Evolutionary conservation across 768 basidiomycete genomes (phyloP), one percentile per base, ranked within the genome.

Genomic region (Auricularia heimuer): DNA sequence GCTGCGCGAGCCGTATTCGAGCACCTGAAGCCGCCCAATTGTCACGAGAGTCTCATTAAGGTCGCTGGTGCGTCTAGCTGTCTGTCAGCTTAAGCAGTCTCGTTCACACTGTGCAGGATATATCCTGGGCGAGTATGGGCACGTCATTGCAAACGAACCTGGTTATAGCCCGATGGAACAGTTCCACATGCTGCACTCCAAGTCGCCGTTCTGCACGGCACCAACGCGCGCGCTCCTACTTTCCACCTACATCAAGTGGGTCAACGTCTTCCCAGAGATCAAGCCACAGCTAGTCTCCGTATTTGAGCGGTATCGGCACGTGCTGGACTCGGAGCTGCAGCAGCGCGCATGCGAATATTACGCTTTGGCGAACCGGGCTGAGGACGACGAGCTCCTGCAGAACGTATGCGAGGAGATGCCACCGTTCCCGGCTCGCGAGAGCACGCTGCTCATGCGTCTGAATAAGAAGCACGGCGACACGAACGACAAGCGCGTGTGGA

Each of bases 221-320:
- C 79, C 94, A 36, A 98, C 97, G 7, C 86, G 96, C 39, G 89
- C 95, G 0, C 81, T 99, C 36, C 84, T 99, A 34, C 81, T 99
- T 42, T 96, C 97, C 11, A 98, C 97, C 0, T 99, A 99, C 74
- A 89, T 98, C 79, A 99, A 99, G 83, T 98, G 96, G 96, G 94
- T 97, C 68, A 99, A 99, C 73, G 92, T 99, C 65, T 99, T 98
- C 76, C 97, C 97, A 21, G 97, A 99, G 75, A 97, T 99, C 77
- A 97, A 95, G 70, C 83, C 88, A 6, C 94, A 98, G 69, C 84
- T 99, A 35, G 71, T 98, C 73, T 90, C 88, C 74, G 93, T 98
- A 70, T 97, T 99, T 70, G 94, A 98, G 70, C 92, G 94, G 16
- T 98, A 97, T 73, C 87, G 94, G n/a, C 93, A 96, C 71, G 92